Conservation (phyloP, 768 basidiomycete genomes). For the Tubosaeta sp. region DNA sequence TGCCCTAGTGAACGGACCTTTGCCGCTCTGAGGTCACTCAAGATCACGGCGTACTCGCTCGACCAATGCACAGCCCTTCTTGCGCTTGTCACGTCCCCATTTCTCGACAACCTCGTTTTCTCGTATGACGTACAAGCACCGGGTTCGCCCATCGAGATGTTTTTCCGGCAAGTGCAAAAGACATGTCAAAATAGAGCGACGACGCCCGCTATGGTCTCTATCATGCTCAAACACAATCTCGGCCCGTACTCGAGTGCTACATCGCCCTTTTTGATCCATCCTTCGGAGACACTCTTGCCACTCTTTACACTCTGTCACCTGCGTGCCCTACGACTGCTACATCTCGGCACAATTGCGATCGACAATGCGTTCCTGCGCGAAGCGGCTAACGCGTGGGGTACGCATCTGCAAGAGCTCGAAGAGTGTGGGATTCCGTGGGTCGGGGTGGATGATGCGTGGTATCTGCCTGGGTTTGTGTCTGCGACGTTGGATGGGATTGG, state of each 20-base stretch:
- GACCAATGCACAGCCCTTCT: constrained; percentile 26
- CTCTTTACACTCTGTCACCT: too few species aligned
- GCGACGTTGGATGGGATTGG: too few species aligned
- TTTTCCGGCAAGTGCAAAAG: constrained; percentile 19
- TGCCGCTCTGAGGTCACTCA: constrained; percentile 19
- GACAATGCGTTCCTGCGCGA: too few species aligned
- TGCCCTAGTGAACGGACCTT: too few species aligned
- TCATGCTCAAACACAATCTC: constrained; percentile 28
- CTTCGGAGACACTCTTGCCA: too few species aligned
- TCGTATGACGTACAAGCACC: too few species aligned
- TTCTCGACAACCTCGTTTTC: too few species aligned
- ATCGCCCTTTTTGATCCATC: too few species aligned
- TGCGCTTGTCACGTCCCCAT: too few species aligned
- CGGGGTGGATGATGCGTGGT: constrained; percentile 11
- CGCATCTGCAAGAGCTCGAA: constrained; percentile 22
- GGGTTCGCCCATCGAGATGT: constrained; percentile 15
- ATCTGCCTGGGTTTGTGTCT: constrained; percentile 7
- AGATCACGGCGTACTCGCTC: constrained; percentile 23
- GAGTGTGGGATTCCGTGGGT: constrained; percentile 29
- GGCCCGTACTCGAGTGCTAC: too few species aligned
- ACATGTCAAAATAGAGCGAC: constrained; percentile 10
- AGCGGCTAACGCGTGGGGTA: constrained; percentile 25
- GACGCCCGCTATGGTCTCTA: constrained; percentile 11
- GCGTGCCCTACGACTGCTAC: too few species aligned
- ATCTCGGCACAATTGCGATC: too few species aligned